Percentiles rank a stretch among this genome's conserved stretches.
Evolutionary conservation across 148 eudicot genomes (phyloP).

Genomic region (Polygonum aviculare): DNA sequence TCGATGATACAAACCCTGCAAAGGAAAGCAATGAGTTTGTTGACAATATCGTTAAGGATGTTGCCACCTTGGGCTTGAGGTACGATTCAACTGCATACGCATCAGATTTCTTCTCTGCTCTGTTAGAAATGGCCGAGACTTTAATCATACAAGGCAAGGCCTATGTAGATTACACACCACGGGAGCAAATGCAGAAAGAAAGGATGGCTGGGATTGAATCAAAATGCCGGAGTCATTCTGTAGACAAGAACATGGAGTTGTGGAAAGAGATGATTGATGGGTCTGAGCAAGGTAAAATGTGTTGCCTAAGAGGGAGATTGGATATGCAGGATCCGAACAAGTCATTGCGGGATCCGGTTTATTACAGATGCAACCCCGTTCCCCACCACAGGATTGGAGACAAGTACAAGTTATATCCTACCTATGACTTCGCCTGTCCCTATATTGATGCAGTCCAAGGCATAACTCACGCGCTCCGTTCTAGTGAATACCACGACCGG

Average conservation of each 20-base stretch:
- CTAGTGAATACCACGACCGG: constrained; percentile 97
- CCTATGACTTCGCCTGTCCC: constrained; percentile 99
- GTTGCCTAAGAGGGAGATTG: constrained; percentile 88
- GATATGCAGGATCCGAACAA: constrained; percentile 98
- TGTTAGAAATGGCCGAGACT: constrained; percentile 88
- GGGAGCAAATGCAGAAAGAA: constrained; percentile 91
- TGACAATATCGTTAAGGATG: constrained; percentile 73
- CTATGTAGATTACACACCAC: constrained; percentile 92
- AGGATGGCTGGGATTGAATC: constrained; percentile 96
- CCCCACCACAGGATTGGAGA: constrained; percentile 89
- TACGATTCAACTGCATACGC: constrained; percentile 68
- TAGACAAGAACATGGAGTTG: constrained; percentile 56
- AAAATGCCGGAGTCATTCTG: constrained; percentile 45
- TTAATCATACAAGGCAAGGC: constrained; percentile 75
- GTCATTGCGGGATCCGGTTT: constrained; percentile 84
- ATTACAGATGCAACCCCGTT: constrained; percentile 84
- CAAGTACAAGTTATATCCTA: constrained; percentile 84
- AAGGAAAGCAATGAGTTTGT: constrained; percentile 97
- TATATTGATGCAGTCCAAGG: constrained; percentile 90
- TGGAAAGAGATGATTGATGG: constrained; percentile 95
- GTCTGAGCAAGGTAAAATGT: constrained; percentile 76
- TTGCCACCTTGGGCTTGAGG: constrained; percentile 70
- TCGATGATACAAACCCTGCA: constrained; percentile 95
- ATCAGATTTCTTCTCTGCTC: constrained; percentile 75
- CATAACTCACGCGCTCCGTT: constrained; percentile 90